phyloP scores from a whole-genome alignment of 768 basidiomycete species.

The Boletus pseudo-olivaceus region DNA sequence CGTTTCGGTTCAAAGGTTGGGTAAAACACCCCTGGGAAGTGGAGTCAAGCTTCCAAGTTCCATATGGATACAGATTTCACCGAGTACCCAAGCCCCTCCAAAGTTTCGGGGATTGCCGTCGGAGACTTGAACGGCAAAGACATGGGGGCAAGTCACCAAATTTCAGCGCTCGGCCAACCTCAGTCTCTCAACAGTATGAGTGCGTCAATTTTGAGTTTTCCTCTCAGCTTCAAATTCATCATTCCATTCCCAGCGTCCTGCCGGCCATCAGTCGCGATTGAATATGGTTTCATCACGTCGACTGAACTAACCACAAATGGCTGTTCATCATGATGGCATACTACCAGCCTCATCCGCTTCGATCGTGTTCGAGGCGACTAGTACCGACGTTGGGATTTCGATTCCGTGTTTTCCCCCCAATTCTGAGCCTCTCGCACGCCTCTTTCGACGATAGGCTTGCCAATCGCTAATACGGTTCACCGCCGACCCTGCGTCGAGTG shows the following conservation, averaged over 20 bases:
- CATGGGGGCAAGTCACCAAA: too few species aligned
- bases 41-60: neutral
- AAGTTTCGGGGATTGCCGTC: too few species aligned
- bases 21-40: neutral
- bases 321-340: too few species aligned
- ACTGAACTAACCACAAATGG: neutral
- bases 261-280: neutral
- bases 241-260: neutral
- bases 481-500: too few species aligned
- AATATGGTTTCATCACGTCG: neutral
- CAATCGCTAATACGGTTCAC: too few species aligned
- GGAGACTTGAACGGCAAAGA: too few species aligned
- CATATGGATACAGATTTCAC: neutral
- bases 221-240: neutral
- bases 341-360: neutral
- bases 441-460: neutral
- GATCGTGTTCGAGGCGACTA: neutral
- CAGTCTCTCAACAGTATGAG: too few species aligned
- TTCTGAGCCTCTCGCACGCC: neutral
- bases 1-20: neutral
- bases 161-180: too few species aligned
- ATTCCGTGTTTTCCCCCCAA: too few species aligned
- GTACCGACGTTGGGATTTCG: neutral
- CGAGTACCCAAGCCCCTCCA: too few species aligned
- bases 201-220: too few species aligned